A percentile compares a stretch with the other conserved stretches of the same genome.
Conservation (phyloP, 768 basidiomycete genomes). For the Neoboletus subvelutipes region DNA sequence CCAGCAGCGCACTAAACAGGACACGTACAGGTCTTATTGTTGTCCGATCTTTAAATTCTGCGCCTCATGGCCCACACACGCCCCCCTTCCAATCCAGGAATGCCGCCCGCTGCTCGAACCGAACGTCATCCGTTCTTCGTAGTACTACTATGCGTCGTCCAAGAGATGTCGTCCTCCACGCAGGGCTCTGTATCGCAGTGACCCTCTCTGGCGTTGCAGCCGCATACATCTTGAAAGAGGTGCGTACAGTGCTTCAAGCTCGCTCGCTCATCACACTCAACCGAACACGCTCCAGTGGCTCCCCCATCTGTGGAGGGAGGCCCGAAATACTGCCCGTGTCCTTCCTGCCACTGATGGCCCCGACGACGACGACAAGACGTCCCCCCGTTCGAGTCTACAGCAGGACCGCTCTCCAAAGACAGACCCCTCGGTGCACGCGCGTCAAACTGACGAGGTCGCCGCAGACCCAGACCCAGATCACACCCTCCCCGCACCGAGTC, state of each 20-base stretch:
- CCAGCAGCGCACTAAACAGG: background rate
- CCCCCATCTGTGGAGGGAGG: background rate
- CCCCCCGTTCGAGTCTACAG: background rate
- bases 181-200: slow-evolving; percentile 5
- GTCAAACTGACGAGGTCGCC: background rate
- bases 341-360: background rate
- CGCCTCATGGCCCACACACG: background rate
- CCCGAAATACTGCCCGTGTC: background rate
- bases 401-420: background rate
- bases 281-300: slow-evolving; percentile 12
- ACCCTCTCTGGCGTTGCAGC: slow-evolving; percentile 22
- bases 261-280: background rate
- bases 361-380: background rate
- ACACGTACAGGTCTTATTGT: background rate
- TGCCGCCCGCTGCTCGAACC: background rate
- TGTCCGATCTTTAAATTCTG: background rate
- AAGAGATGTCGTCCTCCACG: slow-evolving; percentile 10
- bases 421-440: background rate
- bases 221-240: slow-evolving; percentile 21
- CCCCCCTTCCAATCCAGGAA: background rate
- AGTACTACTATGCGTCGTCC: slow-evolving; percentile 9
- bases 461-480: background rate
- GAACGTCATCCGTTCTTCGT: background rate
- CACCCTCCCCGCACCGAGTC: background rate
- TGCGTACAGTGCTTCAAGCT: background rate